These are phyloP conservation scores for Ophiosphaerella korrae DNA, from an alignment of 2,329 filamentous ascomycete species.

Conservation along the genomic window DNA sequence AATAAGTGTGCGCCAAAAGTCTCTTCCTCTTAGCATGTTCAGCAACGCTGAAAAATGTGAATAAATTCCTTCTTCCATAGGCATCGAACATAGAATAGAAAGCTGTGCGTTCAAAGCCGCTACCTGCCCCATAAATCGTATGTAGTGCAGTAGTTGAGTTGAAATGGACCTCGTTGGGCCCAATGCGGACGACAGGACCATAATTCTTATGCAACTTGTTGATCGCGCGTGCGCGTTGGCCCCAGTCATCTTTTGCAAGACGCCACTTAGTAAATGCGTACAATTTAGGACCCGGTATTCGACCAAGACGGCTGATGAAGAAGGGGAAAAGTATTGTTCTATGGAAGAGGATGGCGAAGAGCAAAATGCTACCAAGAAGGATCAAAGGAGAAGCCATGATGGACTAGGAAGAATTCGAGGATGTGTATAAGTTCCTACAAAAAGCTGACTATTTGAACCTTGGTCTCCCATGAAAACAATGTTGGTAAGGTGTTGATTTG, in stretches of 20 bases:
- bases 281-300: conserved; percentile 46
- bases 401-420: not conserved
- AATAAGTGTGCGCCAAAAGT: conserved; percentile 58
- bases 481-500: too few species aligned
- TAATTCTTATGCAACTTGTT: conserved; percentile 49
- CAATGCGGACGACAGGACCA: conserved; percentile 16
- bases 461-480: too few species aligned
- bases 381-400: not conserved
- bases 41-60: conserved; percentile 54
- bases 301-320: conserved; percentile 1
- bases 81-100: conserved; percentile 64
- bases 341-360: conserved; percentile 1
- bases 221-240: conserved; percentile 51
- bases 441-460: too few species aligned
- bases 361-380: not conserved
- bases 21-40: conserved; percentile 60
- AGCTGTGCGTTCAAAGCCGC: conserved; percentile 54
- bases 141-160: conserved; percentile 53
- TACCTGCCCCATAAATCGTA: conserved; percentile 62
- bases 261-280: conserved; percentile 54
- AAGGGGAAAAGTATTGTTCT: conserved; percentile 3
- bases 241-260: conserved; percentile 54
- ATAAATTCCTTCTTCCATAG: conserved; percentile 58
- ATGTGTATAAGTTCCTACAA: not conserved
- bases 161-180: conserved; percentile 21